Conservation (phyloP, 2,329 filamentous ascomycete species). For the Penicillium frequentans region DNA sequence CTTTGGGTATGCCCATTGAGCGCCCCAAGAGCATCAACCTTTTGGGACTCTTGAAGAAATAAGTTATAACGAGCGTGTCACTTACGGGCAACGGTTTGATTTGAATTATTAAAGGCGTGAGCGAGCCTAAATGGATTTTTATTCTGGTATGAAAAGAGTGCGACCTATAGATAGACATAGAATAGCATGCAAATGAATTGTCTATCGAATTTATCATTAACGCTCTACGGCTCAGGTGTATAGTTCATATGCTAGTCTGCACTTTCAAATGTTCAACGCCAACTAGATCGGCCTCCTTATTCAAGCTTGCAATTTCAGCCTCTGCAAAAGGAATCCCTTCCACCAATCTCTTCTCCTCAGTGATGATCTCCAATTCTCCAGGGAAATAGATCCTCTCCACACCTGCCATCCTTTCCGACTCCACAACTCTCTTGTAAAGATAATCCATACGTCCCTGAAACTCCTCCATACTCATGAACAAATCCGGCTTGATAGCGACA, state of each 20-base stretch:
- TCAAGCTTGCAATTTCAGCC: constrained; percentile 21
- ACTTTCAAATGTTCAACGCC: constrained; percentile 17
- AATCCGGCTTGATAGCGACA: constrained; percentile 69
- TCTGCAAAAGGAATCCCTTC: constrained; percentile 24
- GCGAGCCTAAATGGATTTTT: background rate
- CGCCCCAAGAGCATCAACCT: constrained; percentile 97
- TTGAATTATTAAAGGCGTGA: background rate
- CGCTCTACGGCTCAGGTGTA: too few relatives aligned
- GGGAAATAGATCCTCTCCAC: constrained; percentile 59
- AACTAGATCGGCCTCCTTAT: constrained; percentile 21
- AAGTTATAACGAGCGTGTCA: background rate
- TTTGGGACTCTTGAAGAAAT: constrained; percentile 71
- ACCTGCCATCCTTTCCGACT: constrained; percentile 53
- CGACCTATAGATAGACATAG: background rate
- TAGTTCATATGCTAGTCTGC: too few relatives aligned
- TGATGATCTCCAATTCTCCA: constrained; percentile 57
- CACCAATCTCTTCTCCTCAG: constrained; percentile 38
- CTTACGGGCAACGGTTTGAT: background rate
- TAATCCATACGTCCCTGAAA: constrained; percentile 64
- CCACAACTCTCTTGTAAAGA: constrained; percentile 56
- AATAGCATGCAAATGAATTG: background rate
- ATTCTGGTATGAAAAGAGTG: background rate
- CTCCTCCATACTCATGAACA: constrained; percentile 70
- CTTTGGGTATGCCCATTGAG: constrained; percentile 92
- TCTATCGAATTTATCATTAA: background rate